Evolutionary conservation across 2,329 filamentous ascomycete species (phyloP).

Genomic region (Sarocladiaceae sp.): DNA sequence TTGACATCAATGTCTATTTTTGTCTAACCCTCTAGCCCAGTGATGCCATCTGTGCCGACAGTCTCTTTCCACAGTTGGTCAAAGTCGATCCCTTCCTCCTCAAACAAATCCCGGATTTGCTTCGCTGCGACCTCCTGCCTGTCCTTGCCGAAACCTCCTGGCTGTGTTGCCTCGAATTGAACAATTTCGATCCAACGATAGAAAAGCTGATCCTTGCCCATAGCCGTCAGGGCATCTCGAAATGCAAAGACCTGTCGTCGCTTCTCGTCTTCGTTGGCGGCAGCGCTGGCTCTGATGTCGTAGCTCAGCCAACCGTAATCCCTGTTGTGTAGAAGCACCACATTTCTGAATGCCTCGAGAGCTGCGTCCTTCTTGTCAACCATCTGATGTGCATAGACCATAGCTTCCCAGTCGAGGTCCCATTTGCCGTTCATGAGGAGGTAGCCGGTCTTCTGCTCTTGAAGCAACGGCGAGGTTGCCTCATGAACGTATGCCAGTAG

Average conservation of each 20-base stretch:
- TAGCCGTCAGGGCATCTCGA: constrained; percentile 63
- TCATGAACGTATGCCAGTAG: constrained; percentile 57
- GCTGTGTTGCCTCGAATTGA: constrained; percentile 75
- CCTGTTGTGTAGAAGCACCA: constrained; percentile 63
- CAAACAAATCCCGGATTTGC: constrained; percentile 71
- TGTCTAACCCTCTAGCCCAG: constrained; percentile 1
- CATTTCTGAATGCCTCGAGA: constrained; percentile 62
- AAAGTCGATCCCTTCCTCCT: constrained; percentile 71
- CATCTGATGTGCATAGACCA: constrained; percentile 66
- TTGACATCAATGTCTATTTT: too few species aligned
- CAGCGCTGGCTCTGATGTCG: constrained; percentile 52
- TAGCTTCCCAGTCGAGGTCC: constrained; percentile 79
- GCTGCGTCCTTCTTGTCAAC: constrained; percentile 55
- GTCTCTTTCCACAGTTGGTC: constrained; percentile 68
- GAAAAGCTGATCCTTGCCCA: constrained; percentile 85
- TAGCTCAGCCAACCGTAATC: constrained; percentile 59
- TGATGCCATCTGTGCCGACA: constrained; percentile 29
- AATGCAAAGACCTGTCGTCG: constrained; percentile 74
- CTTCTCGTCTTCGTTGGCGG: constrained; percentile 52
- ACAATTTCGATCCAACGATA: constrained; percentile 90
- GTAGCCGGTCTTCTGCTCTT: constrained; percentile 79
- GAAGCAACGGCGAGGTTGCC: constrained; percentile 60
- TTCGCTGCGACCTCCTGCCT: constrained; percentile 65
- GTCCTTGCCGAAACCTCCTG: constrained; percentile 71
- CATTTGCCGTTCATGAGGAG: constrained; percentile 78